Evolutionary conservation across 768 basidiomycete genomes (phyloP), one percentile per base, ranked within the genome.

Genomic region (Russula sp.): DNA sequence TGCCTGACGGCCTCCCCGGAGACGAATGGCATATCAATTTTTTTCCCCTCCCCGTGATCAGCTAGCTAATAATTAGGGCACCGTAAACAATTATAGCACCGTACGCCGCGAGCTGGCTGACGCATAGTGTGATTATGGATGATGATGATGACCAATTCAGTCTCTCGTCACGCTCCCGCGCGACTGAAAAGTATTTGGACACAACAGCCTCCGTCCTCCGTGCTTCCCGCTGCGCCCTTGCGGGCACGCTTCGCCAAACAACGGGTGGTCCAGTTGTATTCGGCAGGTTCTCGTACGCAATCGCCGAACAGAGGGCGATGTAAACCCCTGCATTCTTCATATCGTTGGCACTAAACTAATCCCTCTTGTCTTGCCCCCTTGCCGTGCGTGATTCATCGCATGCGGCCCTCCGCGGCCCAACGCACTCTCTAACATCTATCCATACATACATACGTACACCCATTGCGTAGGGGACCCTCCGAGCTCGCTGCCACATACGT

Each of bases 171-270:
- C 51, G 61, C 61, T 38, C 50, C 50, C 45, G 56, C 57, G 51
- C 61, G 61, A 52, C 25, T 29, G 25, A 58, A 58, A 46, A 46
- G 29, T 38, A 43, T 56, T 43, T 61, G 48, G 45, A 29, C 29
- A 60, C 55, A 61, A 61, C 55, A 56, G 60, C n/a, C 34, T 43
- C 61, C 61, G 61, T 63, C 10, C 43, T 63, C 62, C 62, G 62
- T 55, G 62, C 46, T 63, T 63, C 61, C 56, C 56, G 49, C 54
- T 52, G 14, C 52, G 43, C 56, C 61, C 61, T 38, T 38, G 34
- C 43, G 60, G 52, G 46, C 32, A 43, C 47, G 14, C 41, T 41
- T 22, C 45, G 18, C 58, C 48, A 61, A 46, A 54, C 29, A 43
- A 29, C 39, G 32, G 36, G 59, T 53, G 22, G 10, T 10, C n/a